Base-by-base conservation (phyloP, 2,329 filamentous ascomycete species). In the Didymella keratinophila region DNA sequence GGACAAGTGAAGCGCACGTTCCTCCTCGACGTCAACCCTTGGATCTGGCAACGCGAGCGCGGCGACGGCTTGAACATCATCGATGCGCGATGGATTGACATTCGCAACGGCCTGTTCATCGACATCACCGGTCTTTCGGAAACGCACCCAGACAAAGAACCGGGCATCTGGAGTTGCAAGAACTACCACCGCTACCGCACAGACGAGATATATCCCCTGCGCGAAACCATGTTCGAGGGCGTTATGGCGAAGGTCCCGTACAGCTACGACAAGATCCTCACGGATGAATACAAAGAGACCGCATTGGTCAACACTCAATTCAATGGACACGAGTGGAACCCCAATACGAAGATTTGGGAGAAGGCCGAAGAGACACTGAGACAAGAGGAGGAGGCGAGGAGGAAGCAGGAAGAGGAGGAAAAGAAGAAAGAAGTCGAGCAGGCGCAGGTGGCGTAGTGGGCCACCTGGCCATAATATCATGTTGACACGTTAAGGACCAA, bases 41-140 rank as follows among this genome's bases (percentile, higher is more conserved):
- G 88, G 79, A 83, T 87, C 67, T 80, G 79, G 56, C 83, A 89
- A 53, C 79, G 88, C 2, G 81, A 81, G 25, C 82, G 86, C 21
- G 87, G 87, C 42, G 83, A 90, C 67, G 90, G 90, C 18, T 79
- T 83, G 71, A 96, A 96, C 73, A 84, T 95, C 55, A 95, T 95
- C 68, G 92, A 95, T 76, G 91, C 88, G 23, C 84, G 92, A 44
- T 96, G 90, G 90, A 91, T 95, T 71, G 91, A 95, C 75, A 83
- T 83, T 58, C 77, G 79, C 54, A 95, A 88, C 67, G 91, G 91
- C 46, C 83, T 94, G 70, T 96, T 90, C 75, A 87, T 95, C 74
- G 91, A 95, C 75, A 92, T 96, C 70, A 95, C 92, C 0, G 91
- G 86, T 12, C 78, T 95, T 34, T 85, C 86, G 49, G 89, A 92